Evolutionary conservation across 805 yeast genomes (phyloP).

Genomic region (Wickerhamomyces hampshirensis): DNA sequence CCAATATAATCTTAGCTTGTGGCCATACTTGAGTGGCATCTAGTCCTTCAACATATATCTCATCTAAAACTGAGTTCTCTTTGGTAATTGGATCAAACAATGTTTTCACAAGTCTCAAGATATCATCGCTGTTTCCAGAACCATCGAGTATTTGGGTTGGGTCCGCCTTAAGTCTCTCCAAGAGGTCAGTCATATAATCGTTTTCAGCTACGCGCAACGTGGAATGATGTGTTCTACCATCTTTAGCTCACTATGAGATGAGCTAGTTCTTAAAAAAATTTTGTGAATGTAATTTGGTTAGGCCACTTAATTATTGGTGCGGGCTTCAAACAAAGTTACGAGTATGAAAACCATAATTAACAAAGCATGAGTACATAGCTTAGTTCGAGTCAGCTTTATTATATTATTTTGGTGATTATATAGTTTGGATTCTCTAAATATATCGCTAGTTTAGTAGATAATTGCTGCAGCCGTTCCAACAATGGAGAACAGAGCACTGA

Average conservation of each 20-base stretch:
- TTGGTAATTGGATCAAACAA: constrained; percentile 24
- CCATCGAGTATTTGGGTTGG: constrained; percentile 9
- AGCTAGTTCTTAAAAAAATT: no score
- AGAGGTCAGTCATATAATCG: constrained; percentile 2
- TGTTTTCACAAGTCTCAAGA: constrained; percentile 18
- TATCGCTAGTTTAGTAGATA: constrained; percentile 18
- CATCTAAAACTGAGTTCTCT: constrained; percentile 60
- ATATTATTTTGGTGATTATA: no score
- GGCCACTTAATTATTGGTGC: not conserved
- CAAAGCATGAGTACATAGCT: no score
- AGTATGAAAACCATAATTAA: no score
- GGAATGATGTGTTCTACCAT: not conserved
- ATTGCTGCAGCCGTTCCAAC: constrained; percentile 59
- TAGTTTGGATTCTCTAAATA: no score
- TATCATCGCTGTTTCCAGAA: constrained; percentile 6
- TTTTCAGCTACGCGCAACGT: no score
- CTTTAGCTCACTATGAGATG: no score
- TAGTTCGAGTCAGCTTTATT: no score
- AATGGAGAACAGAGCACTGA: constrained; percentile 45
- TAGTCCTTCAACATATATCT: constrained; percentile 77
- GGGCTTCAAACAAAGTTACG: no score
- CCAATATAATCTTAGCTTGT: constrained; percentile 81
- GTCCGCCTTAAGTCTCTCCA: constrained; percentile 5
- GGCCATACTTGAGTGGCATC: constrained; percentile 93
- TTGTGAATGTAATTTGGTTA: no score